A percentile compares a stretch with the other conserved stretches of the same genome.
Evolutionary conservation across 441 rosid species (phyloP).

Genomic region (Manihot esculenta): DNA sequence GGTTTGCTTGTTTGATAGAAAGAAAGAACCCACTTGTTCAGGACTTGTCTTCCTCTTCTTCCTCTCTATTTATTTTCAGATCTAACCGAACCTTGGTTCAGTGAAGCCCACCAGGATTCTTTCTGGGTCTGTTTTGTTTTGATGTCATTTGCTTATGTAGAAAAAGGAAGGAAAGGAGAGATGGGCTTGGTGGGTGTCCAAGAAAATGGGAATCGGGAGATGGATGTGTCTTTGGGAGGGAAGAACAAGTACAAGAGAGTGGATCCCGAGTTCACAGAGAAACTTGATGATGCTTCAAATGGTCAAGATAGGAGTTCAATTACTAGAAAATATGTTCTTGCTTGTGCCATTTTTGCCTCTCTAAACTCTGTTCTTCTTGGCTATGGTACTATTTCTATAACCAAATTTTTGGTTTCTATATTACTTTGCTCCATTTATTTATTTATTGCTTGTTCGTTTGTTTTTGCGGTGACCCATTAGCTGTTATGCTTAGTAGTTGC

Average conservation of each 20-base stretch:
- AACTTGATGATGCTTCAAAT: constrained; percentile 36
- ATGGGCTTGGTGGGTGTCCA: constrained; percentile 60
- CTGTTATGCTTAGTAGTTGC: neutral
- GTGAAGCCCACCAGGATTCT: neutral
- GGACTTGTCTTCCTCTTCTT: constrained; percentile 7
- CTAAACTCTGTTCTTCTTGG: constrained; percentile 90
- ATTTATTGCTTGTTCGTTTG: no score
- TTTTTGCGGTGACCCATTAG: neutral
- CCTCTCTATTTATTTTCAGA: constrained; percentile 22
- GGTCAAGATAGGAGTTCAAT: constrained; percentile 35
- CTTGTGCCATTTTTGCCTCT: constrained; percentile 80
- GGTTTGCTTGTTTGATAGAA: constrained; percentile 2
- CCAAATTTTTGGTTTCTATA: no score
- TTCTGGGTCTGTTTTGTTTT: no score
- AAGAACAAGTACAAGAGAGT: constrained; percentile 74
- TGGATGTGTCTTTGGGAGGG: constrained; percentile 41
- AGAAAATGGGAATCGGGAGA: constrained; percentile 46
- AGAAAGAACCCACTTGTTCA: constrained; percentile 21
- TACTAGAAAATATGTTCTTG: constrained; percentile 66
- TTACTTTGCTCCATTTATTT: no score
- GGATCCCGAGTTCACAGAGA: constrained; percentile 56
- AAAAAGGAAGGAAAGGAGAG: neutral
- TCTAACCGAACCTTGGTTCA: constrained; percentile 22
- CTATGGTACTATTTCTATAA: constrained; percentile 75
- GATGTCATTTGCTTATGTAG: constrained; percentile 9